These are phyloP conservation scores for Salix caprea DNA, from an alignment of 345 rosid genomes.

Conservation along the genomic window DNA sequence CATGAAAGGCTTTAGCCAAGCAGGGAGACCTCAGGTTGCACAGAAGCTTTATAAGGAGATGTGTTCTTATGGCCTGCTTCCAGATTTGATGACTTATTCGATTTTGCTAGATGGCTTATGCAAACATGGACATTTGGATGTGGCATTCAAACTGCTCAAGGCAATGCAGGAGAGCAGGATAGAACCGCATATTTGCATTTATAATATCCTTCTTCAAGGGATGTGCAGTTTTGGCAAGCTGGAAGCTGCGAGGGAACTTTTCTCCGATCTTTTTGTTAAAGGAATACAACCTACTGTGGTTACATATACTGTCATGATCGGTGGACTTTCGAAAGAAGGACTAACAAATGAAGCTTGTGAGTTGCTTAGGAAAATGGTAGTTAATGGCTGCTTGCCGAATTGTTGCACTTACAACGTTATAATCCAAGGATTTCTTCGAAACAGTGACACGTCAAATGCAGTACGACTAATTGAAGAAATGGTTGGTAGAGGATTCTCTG, in stretches of 20 bases:
- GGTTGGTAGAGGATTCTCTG: background rate
- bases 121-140: background rate
- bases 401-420: background rate
- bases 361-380: background rate
- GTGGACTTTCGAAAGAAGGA: background rate
- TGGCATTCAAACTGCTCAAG: background rate
- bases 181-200: background rate
- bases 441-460: background rate
- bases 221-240: background rate
- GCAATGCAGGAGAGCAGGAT: background rate
- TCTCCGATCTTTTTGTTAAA: background rate
- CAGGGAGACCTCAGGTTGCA: background rate
- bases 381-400: background rate
- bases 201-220: background rate
- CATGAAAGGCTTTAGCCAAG: background rate
- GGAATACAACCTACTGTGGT: background rate
- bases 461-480: background rate
- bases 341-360: background rate
- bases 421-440: background rate
- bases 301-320: background rate
- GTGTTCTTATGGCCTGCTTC: background rate
- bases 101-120: background rate
- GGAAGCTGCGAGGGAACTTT: background rate
- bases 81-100: background rate
- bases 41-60: background rate